Base-by-base conservation (phyloP, 805 yeast genomes). In the Candida coleopterorum region DNA sequence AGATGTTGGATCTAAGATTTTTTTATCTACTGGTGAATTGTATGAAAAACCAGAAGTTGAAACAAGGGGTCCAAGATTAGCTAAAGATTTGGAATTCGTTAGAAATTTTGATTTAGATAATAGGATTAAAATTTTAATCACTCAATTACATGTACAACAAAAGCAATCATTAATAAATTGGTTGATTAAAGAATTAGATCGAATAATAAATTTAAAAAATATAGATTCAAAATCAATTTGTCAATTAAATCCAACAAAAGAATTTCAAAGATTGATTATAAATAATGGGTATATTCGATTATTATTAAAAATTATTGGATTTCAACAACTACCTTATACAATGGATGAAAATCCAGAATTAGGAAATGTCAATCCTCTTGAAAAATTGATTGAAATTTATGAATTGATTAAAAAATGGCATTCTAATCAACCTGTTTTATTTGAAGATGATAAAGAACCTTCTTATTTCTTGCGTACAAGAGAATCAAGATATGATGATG, bases 1-100 rank as follows among this genome's bases (percentile, higher is more conserved):
- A 65, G 49, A 60, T 58, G 15, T 71, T 55, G 42, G 62, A 68
- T 16, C 61, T 64, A 41, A 57, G 38, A 62, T 68, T 29, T 90
- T 70, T 47, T 70, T 81, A 43, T 68, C 76, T 24, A 68, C 79
- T 5, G 95, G 95, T 17, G 77, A 77, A 31, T 60, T 64, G 15
- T 57, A 55, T 33, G 47, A 46, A 23, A 54, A 55, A 21, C 50
- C 50, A 5, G 55, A 49, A 9, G 41, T 42, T 28, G 32, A 32
- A 14, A 16, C 18, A 3, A 22, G 25, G 8, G 39, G 35, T 14
- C 29, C 48, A 1, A 38, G 43, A 30, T 47, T 62, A 15, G 72
- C 71, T 15, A 59, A 62, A 18, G 55, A 47, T 9, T 46, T 64
- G 21, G 64, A 56, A 39, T 68, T 64, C 39, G 56, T 49, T 17